These are phyloP conservation scores for Cutaneotrichosporon cyanovorans DNA, from an alignment of 1,284 basidiomycete species.

Conservation along the genomic window DNA sequence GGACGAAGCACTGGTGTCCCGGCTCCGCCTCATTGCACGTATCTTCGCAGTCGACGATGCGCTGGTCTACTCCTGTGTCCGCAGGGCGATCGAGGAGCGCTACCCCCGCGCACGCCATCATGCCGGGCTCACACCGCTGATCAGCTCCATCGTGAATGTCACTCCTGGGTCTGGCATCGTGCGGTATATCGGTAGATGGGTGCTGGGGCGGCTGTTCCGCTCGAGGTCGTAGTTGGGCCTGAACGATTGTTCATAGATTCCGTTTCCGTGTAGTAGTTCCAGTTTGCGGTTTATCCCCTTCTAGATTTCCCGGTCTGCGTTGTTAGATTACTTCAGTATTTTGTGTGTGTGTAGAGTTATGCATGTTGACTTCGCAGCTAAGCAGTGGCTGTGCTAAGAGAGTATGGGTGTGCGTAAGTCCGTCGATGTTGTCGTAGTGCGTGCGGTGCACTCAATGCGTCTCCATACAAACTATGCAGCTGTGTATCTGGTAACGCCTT, in stretches of 20 bases:
- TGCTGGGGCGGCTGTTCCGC: constrained; percentile 27
- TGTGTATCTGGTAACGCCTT: too few relatives aligned
- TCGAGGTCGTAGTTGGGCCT: neutral
- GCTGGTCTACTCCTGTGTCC: constrained; percentile 36
- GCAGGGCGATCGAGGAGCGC: constrained; percentile 36
- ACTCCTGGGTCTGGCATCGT: constrained; percentile 26
- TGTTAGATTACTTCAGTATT: too few relatives aligned
- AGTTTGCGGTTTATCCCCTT: neutral
- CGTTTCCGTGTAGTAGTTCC: neutral
- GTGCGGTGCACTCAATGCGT: too few relatives aligned
- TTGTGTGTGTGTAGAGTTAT: too few relatives aligned
- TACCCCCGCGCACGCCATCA: constrained; percentile 33
- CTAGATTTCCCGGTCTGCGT: neutral
- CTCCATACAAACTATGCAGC: too few relatives aligned
- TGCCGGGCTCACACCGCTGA: constrained; percentile 29
- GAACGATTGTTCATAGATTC: neutral
- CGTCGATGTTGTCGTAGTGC: too few relatives aligned
- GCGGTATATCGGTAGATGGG: constrained; percentile 27
- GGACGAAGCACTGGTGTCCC: constrained; percentile 14
- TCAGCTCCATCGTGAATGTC: constrained; percentile 22
- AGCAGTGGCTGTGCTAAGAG: too few relatives aligned
- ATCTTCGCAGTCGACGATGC: constrained; percentile 41
- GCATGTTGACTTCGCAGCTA: too few relatives aligned
- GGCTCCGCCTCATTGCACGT: constrained; percentile 24
- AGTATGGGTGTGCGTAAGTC: too few relatives aligned